These are phyloP conservation scores for Fraxinus dipetala DNA, from an alignment of 305 asterid genomes.

Conservation along the genomic window DNA sequence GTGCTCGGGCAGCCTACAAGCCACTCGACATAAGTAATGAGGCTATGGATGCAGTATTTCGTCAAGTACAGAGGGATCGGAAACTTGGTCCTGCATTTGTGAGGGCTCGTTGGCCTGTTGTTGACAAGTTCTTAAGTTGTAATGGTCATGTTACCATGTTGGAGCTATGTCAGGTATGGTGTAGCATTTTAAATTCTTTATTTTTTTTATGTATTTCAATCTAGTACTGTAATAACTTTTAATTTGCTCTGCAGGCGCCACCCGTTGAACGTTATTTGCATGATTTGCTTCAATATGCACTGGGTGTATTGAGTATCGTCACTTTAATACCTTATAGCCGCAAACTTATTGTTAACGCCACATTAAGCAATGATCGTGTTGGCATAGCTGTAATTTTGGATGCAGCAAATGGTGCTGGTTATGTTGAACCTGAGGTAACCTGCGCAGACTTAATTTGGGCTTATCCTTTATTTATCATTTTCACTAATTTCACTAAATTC, in stretches of 20 bases:
- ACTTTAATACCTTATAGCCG: slow-evolving; percentile 86
- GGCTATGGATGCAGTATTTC: slow-evolving; percentile 85
- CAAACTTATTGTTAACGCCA: slow-evolving; percentile 71
- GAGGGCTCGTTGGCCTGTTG: slow-evolving; percentile 85
- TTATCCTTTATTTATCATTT: slow-evolving; percentile 18
- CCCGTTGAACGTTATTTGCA: slow-evolving; percentile 95
- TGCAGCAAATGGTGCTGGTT: slow-evolving; percentile 89
- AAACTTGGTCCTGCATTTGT: slow-evolving; percentile 87
- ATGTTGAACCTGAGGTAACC: slow-evolving; percentile 91
- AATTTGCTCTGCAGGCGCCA: slow-evolving; percentile 65
- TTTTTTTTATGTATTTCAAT: slow-evolving; percentile 4
- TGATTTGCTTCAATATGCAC: slow-evolving; percentile 90
- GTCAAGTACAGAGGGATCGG: slow-evolving; percentile 88
- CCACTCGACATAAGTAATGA: slow-evolving; percentile 93
- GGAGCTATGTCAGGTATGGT: slow-evolving; percentile 93
- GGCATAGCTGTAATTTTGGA: slow-evolving; percentile 96
- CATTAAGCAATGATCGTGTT: slow-evolving; percentile 84
- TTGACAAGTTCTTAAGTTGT: slow-evolving; percentile 67
- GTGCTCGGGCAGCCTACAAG: slow-evolving; percentile 70
- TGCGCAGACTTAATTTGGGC: slow-evolving; percentile 7
- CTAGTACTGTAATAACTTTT: neutral
- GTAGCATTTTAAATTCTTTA: slow-evolving; percentile 10
- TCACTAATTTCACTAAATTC: neutral
- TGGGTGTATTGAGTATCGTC: slow-evolving; percentile 80
- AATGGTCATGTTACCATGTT: slow-evolving; percentile 92